Conservation (phyloP, 306 rosid genomes). For the Rosa lucieae region DNA sequence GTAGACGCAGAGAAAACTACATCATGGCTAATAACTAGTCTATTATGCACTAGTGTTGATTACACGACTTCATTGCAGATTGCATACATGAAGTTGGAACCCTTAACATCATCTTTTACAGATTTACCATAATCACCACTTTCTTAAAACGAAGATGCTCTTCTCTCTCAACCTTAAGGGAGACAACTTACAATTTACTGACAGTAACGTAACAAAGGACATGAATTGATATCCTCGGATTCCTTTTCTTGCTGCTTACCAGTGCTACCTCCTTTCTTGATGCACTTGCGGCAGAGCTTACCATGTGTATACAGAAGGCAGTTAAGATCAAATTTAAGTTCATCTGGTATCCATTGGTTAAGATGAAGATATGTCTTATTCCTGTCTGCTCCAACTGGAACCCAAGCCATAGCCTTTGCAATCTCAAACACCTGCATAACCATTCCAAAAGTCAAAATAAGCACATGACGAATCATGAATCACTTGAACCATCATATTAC, state of each 20-base stretch:
- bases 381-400: slow-evolving; percentile 74
- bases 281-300: slow-evolving; percentile 68
- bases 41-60: background rate
- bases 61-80: background rate
- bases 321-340: slow-evolving; percentile 85
- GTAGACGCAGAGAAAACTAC: background rate
- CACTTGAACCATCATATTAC: background rate
- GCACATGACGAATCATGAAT: background rate
- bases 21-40: background rate
- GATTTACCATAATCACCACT: background rate
- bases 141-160: background rate
- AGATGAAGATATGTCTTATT: slow-evolving; percentile 84
- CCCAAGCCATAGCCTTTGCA: slow-evolving; percentile 75
- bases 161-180: background rate
- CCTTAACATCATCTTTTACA: background rate
- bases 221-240: slow-evolving; percentile 33
- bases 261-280: slow-evolving; percentile 41
- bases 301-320: slow-evolving; percentile 90
- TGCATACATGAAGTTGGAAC: background rate
- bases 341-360: slow-evolving; percentile 74
- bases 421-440: slow-evolving; percentile 77
- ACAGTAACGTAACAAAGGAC: slow-evolving; percentile 57
- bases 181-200: background rate
- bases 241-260: slow-evolving; percentile 35
- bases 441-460: background rate